phyloP scores from a whole-genome alignment of 2,329 filamentous ascomycete genomes.

The Shiraia sp. region DNA sequence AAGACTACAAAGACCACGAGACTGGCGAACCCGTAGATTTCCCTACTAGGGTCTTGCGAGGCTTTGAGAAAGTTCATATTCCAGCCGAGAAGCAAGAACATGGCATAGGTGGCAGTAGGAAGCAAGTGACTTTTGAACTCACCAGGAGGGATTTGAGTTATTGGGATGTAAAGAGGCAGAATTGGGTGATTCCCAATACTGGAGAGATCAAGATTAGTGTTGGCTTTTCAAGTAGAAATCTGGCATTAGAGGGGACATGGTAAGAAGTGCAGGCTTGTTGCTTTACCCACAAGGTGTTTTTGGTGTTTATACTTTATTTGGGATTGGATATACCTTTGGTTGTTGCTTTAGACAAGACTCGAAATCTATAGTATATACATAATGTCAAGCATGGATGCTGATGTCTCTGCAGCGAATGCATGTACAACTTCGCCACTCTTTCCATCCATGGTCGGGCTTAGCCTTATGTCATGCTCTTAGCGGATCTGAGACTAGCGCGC shows the following conservation, averaged over 20 bases:
- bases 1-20: slow-evolving; percentile 45
- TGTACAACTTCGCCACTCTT: too few relatives aligned
- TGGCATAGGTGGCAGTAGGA: slow-evolving; percentile 18
- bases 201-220: slow-evolving; percentile 36
- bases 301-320: too few relatives aligned
- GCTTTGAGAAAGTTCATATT: slow-evolving; percentile 50
- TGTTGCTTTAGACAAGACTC: too few relatives aligned
- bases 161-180: slow-evolving; percentile 46
- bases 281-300: not conserved
- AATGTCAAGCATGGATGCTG: too few relatives aligned
- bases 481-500: too few relatives aligned
- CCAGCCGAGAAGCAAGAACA: slow-evolving; percentile 27
- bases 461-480: too few relatives aligned
- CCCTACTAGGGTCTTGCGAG: slow-evolving; percentile 45
- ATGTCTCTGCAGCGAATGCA: too few relatives aligned
- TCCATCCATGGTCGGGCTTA: too few relatives aligned
- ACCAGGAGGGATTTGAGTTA: slow-evolving; percentile 48
- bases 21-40: slow-evolving; percentile 62
- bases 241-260: slow-evolving; percentile 37
- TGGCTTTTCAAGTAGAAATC: slow-evolving; percentile 41
- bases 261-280: slow-evolving; percentile 13
- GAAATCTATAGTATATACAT: too few relatives aligned
- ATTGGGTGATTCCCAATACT: slow-evolving; percentile 45
- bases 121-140: slow-evolving; percentile 42
- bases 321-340: too few relatives aligned